phyloP scores from a whole-genome alignment of 345 rosid genomes.

The Dovyalis caffra region DNA sequence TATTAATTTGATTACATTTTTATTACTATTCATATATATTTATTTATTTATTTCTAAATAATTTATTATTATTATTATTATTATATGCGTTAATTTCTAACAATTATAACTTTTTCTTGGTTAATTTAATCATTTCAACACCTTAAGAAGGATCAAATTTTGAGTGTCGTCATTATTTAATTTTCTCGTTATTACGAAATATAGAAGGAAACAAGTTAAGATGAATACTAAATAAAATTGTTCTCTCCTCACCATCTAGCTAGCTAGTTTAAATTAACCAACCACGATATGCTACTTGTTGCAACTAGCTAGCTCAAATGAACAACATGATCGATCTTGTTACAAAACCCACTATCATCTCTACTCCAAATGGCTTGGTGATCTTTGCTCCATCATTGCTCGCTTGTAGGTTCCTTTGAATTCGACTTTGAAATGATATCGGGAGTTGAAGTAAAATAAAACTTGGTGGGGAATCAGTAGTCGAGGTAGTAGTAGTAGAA shows the following conservation, averaged over 20 bases:
- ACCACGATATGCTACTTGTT: background rate
- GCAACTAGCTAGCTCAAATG: slow-evolving; percentile 3
- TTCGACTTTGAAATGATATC: slow-evolving; percentile 19
- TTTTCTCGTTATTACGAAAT: background rate
- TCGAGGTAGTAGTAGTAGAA: slow-evolving; percentile 14
- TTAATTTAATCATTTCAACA: no score
- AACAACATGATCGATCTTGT: background rate
- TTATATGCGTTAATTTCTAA: no score
- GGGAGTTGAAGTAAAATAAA: slow-evolving; percentile 18
- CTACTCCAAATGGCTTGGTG: background rate
- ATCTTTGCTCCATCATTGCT: slow-evolving; percentile 21
- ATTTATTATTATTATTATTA: no score
- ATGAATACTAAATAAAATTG: background rate
- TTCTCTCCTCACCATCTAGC: background rate
- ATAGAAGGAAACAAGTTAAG: background rate
- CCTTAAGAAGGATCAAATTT: no score
- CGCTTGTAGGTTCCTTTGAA: slow-evolving; percentile 26
- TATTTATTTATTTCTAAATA: no score
- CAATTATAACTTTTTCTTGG: no score
- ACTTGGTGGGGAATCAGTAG: slow-evolving; percentile 20
- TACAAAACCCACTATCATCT: slow-evolving; percentile 2
- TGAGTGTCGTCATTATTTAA: background rate
- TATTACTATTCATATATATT: no score
- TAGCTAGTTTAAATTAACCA: background rate
- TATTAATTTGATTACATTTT: no score